Percentiles rank a stretch among this genome's conserved stretches.
Conservation (phyloP, 2,329 filamentous ascomycete genomes). For the Ascochyta clinopodiicola region DNA sequence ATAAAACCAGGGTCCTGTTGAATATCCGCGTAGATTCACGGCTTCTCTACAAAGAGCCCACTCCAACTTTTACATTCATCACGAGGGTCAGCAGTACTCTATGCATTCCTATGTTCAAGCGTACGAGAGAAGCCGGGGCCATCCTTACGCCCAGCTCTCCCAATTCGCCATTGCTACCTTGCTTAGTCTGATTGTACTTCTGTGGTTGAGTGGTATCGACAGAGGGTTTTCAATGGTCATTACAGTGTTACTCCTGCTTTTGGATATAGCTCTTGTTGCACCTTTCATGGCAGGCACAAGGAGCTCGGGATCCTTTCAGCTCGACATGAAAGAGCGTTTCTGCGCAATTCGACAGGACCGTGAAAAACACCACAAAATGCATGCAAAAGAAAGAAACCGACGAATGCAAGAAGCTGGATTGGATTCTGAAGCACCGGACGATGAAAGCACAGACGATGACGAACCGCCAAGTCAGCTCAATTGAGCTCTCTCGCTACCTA, state of each 20-base stretch:
- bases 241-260: not conserved
- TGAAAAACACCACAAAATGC: not conserved
- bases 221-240: not conserved
- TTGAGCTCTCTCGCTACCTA: no score
- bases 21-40: not conserved
- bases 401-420: not conserved
- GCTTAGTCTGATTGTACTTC: not conserved
- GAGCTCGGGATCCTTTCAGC: not conserved
- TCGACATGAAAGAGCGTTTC: not conserved
- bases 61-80: not conserved
- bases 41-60: not conserved
- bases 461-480: no score
- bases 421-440: not conserved
- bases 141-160: not conserved
- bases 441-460: not conserved
- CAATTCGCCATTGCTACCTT: not conserved
- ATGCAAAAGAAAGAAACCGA: not conserved
- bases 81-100: not conserved
- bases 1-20: not conserved
- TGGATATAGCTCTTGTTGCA: not conserved
- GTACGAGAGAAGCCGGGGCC: no score
- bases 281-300: not conserved
- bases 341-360: not conserved
- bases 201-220: not conserved
- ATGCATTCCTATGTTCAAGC: not conserved